Percentiles rank a stretch among this genome's conserved stretches.
Evolutionary conservation across 768 basidiomycete species (phyloP).

Genomic region (Ramaria sp.): DNA sequence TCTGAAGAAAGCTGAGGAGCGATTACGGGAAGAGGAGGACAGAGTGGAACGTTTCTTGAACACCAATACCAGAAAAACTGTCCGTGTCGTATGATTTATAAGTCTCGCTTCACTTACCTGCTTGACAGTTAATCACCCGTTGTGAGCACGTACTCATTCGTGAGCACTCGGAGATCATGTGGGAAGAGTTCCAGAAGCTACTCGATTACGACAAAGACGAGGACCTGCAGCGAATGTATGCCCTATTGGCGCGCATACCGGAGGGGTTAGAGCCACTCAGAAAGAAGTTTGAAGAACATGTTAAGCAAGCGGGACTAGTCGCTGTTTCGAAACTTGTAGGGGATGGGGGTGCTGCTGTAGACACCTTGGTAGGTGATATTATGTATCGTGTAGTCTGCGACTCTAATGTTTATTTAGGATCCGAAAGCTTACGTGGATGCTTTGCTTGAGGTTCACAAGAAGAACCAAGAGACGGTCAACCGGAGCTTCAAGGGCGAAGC

Average conservation of each 20-base stretch:
- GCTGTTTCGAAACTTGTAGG: conserved; percentile 65
- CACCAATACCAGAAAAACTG: conserved; percentile 72
- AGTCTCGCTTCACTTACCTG: background rate
- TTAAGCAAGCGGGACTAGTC: conserved; percentile 78
- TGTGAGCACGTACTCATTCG: conserved; percentile 92
- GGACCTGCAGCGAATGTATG: conserved; percentile 92
- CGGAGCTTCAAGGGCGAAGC: conserved; percentile 41
- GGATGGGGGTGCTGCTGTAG: conserved; percentile 45
- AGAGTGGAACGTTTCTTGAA: conserved; percentile 91
- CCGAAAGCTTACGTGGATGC: conserved; percentile 94
- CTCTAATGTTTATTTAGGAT: conserved; percentile 28
- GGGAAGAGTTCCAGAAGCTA: conserved; percentile 84
- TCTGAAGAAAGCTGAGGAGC: conserved; percentile 87
- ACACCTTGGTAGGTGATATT: conserved; percentile 30
- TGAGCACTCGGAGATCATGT: conserved; percentile 74
- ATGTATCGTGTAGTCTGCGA: background rate
- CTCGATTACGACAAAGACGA: conserved; percentile 92
- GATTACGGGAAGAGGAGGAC: conserved; percentile 89
- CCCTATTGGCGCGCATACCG: conserved; percentile 79
- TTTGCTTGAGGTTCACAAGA: conserved; percentile 80
- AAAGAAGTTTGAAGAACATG: conserved; percentile 86
- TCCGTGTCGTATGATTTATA: conserved; percentile 15
- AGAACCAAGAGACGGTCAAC: conserved; percentile 72
- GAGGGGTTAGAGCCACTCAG: conserved; percentile 86
- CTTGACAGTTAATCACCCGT: conserved; percentile 40